Base-by-base conservation (phyloP, 1,284 basidiomycete species). In the Tilletia setariae region DNA sequence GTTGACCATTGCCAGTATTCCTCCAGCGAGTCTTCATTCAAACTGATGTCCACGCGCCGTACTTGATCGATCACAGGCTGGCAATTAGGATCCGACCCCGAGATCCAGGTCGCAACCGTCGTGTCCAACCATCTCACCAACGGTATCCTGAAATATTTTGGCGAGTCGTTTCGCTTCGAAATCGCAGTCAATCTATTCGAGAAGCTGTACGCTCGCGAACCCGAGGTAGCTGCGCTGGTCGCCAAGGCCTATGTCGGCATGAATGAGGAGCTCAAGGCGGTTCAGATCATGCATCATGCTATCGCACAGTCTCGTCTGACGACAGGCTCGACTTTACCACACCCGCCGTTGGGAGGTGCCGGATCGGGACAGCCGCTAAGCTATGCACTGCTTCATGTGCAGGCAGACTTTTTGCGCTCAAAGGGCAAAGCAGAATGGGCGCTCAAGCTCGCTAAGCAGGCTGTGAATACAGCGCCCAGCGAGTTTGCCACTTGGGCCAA, bases 401-500 rank as follows among this genome's bases (percentile, higher is more conserved):
- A 98, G 83, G 92, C 91, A 80, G 94, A 98, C 81, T 96, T 98
- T 78, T 85, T 98, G 25, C 88, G 91, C 0, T 88, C 88, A 0
- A 98, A 98, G 81, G 82, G 79, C 56, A 77, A 81, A 66, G 21
- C 66, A 61, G 91, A 92, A 61, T 98, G 93, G 93, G 95, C 94
- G 0, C 86, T 94, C 68, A 91, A 93, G 80, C 86, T 98, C 32
- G 95, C 95, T 0, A 88, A 89, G 72, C 80, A 97, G 83, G 96
- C 95, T 0, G 95, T 98, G 81, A 97, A 97, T 77, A 95, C 93
- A 75, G 94, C 95, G 0, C 95, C 95, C 3, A 93, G 91, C 84
- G 96, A 98, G 83, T 98, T 98, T 76, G 90, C 96, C 32, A 98
- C 94, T 0, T 98, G 95, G 95, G 94, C 97, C 76, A 98, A 98